Conservation (phyloP, 2,329 filamentous ascomycete species). For the Alternaria sp. region DNA sequence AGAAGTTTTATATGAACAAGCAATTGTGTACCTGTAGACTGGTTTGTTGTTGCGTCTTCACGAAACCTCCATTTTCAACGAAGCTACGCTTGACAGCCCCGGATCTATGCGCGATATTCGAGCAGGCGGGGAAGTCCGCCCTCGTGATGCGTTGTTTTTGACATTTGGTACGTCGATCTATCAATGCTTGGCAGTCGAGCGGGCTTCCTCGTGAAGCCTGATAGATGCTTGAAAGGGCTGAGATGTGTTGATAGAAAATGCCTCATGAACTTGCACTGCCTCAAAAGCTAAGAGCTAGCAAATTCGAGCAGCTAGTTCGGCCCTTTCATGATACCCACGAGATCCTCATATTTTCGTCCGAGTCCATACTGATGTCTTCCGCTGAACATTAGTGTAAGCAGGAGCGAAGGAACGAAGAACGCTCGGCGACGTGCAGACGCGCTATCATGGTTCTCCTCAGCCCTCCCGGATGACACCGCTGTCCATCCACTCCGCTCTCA, state of each 20-base stretch:
- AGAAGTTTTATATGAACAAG: neutral
- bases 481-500: constrained; percentile 27
- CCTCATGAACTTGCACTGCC: constrained; percentile 14
- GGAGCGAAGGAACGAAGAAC: neutral
- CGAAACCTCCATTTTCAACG: neutral
- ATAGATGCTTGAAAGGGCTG: neutral
- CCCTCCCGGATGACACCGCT: constrained; percentile 14
- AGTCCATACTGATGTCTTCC: neutral
- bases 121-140: neutral
- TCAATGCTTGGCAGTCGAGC: constrained; percentile 9
- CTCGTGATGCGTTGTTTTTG: constrained; percentile 17
- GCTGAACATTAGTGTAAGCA: neutral
- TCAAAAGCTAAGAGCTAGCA: constrained; percentile 1
- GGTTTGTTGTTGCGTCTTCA: neutral
- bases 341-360: neutral
- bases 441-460: neutral
- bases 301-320: neutral
- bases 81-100: neutral
- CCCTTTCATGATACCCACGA: neutral
- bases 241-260: constrained; percentile 1
- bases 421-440: neutral
- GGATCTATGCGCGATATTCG: neutral
- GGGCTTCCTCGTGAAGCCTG: constrained; percentile 3
- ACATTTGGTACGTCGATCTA: constrained; percentile 6
- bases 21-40: neutral